Conservation (phyloP, 768 basidiomycete genomes). For the Suillus bovinus region DNA sequence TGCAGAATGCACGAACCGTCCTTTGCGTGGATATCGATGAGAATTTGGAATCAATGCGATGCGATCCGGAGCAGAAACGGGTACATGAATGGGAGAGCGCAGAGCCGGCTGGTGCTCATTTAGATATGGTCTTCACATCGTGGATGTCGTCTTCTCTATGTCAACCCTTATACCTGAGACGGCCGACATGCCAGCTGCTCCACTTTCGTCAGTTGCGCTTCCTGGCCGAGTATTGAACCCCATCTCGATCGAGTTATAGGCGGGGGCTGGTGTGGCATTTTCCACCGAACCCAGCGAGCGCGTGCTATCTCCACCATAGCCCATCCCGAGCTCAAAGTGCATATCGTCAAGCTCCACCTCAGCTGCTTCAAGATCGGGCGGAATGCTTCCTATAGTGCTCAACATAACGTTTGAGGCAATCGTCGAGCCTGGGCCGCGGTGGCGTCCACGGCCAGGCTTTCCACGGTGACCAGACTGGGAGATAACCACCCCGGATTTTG, state of each 20-base stretch:
- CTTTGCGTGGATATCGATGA: conserved; percentile 14
- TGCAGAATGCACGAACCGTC: conserved; percentile 15
- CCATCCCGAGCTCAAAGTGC: conserved; percentile 49
- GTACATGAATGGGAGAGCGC: conserved; percentile 3
- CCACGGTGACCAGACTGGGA: conserved; percentile 26
- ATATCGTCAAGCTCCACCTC: conserved; percentile 58
- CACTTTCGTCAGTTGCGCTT: conserved; percentile 24
- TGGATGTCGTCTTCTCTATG: conserved; percentile 59
- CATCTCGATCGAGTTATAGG: conserved; percentile 45
- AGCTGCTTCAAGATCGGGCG: conserved; percentile 52
- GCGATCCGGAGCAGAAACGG: conserved; percentile 21
- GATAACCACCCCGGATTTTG: conserved; percentile 48
- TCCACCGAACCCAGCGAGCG: conserved; percentile 32
- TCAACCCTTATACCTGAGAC: conserved; percentile 55
- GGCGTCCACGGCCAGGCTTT: conserved; percentile 35
- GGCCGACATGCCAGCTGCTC: conserved; percentile 19
- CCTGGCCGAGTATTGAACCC: conserved; percentile 18
- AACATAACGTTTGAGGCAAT: conserved; percentile 63
- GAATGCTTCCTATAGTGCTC: conserved; percentile 63
- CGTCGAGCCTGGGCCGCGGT: conserved; percentile 51
- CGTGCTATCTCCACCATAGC: conserved; percentile 48
- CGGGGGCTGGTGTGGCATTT: conserved; percentile 51
- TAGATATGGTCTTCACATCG: conserved; percentile 34
- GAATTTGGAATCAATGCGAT: conserved; percentile 27
- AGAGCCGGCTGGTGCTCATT: not conserved